Conservation (phyloP, 1,284 basidiomycete genomes). For the Ustilago shanxiensis region DNA sequence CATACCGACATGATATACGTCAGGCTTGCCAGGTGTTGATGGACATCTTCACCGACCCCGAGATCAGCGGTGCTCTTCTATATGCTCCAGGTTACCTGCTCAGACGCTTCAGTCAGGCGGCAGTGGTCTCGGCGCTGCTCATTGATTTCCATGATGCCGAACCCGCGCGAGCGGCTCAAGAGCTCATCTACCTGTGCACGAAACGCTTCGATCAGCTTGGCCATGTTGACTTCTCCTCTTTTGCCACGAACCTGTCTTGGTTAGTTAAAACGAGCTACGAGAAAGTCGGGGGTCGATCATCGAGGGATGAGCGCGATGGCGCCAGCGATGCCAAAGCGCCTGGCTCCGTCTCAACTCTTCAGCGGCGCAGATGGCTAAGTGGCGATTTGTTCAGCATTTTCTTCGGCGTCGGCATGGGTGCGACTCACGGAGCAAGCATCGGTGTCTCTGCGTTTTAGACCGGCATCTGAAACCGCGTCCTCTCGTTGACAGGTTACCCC, state of each 20-base stretch:
- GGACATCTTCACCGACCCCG: constrained; percentile 50
- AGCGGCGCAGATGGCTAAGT: constrained; percentile 28
- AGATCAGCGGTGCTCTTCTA: constrained; percentile 43
- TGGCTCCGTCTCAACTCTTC: constrained; percentile 3
- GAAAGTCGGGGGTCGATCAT: constrained; percentile 17
- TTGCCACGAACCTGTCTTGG: constrained; percentile 21
- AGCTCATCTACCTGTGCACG: constrained; percentile 46
- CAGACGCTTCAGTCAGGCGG: constrained; percentile 33
- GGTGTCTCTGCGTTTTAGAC: not conserved
- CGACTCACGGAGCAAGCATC: not conserved
- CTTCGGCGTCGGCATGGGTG: constrained; percentile 37
- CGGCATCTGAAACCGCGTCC: too few species aligned
- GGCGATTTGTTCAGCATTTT: constrained; percentile 39
- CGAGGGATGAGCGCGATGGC: constrained; percentile 24
- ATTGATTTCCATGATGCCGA: constrained; percentile 43
- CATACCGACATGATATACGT: constrained; percentile 34
- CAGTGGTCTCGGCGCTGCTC: constrained; percentile 21
- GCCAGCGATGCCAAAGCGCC: constrained; percentile 13
- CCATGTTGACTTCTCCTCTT: constrained; percentile 17
- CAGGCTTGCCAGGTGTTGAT: constrained; percentile 46
- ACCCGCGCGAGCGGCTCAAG: constrained; percentile 24
- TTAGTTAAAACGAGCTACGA: constrained; percentile 42
- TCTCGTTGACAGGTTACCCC: too few species aligned
- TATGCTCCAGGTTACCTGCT: constrained; percentile 46
- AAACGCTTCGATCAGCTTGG: constrained; percentile 40